Base-by-base conservation (phyloP, 148 eudicot genomes). In the Rhododendron ferrugineum region DNA sequence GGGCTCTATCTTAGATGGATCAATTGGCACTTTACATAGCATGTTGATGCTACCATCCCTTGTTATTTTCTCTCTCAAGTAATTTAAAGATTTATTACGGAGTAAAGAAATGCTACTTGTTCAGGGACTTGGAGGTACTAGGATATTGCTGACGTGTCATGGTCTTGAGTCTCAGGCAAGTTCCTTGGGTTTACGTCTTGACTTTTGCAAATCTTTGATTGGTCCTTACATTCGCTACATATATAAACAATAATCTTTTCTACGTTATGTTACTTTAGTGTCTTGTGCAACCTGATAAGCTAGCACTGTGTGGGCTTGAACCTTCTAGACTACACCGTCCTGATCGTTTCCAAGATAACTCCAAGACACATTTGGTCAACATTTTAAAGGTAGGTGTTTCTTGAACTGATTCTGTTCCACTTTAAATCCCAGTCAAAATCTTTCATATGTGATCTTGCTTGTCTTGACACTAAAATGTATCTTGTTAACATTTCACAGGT, bases 321-420 rank as follows among this genome's bases (percentile, higher is more conserved):
- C 93, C 95, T 86, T 87, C 90, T 73, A 89, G 88, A 85, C 89
- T 93, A 49, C 84, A 88, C 88, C 90, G 92, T 70, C 90, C 87
- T 58, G 95, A 93, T 88, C 95, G 95, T 36, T 90, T 93, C 77
- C 95, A 93, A 90, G 95, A 93, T 88, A 88, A 87, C 90, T 82
- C 64, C 22, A 88, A 90, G 82, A 11, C 82, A 56, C 89, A 92
- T 87, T 93, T 92, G 80, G 90, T 91, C 81, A 93, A 93, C 81
- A 62, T 91, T 81, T 89, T 93, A 86, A 93, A 93, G 95, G 95
- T 93, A 88, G n/a, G 23, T 28, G 7, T 42, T 56, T 77, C 56
- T 73, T 54, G 78, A 58, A 58, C 72, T 58, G 30, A 22, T 81
- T 58, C 28, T 28, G 22, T 81, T 58, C 36, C 30, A 34, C 14